Conservation (phyloP, 2,329 filamentous ascomycete genomes). For the Cladosporium cucumerinum region DNA sequence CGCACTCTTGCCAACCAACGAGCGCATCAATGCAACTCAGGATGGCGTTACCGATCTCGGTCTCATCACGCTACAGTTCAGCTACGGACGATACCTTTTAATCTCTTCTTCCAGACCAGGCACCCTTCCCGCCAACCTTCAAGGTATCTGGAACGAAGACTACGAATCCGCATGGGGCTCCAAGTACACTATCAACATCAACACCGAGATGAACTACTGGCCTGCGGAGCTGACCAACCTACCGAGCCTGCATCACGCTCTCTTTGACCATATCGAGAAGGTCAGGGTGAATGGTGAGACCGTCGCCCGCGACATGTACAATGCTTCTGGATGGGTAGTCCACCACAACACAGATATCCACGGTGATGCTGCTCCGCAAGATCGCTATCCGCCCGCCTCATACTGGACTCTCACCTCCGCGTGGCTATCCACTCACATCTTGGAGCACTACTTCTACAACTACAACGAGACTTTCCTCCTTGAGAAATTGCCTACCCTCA, state of each 20-base stretch:
- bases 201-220: slow-evolving; percentile 63
- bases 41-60: slow-evolving; percentile 45
- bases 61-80: slow-evolving; percentile 53
- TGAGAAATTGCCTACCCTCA: slow-evolving; percentile 51
- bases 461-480: slow-evolving; percentile 45
- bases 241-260: slow-evolving; percentile 42
- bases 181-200: slow-evolving; percentile 59
- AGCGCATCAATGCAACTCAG: slow-evolving; percentile 47
- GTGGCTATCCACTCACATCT: slow-evolving; percentile 61
- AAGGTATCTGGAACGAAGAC: slow-evolving; percentile 54
- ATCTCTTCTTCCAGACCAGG: slow-evolving; percentile 53
- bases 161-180: slow-evolving; percentile 49
- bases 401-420: slow-evolving; percentile 49
- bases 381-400: slow-evolving; percentile 41
- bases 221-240: slow-evolving; percentile 53
- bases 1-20: slow-evolving; percentile 58
- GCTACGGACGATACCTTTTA: slow-evolving; percentile 53
- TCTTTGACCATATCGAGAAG: slow-evolving; percentile 54
- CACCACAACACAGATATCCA: slow-evolving; percentile 60
- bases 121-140: slow-evolving; percentile 55
- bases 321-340: slow-evolving; percentile 53
- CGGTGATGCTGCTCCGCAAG: slow-evolving; percentile 53
- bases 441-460: slow-evolving; percentile 56
- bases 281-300: slow-evolving; percentile 54
- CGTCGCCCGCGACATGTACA: slow-evolving; percentile 54